Base-by-base conservation (phyloP, 2,329 filamentous ascomycete species). In the Grosmannia serpens region DNA sequence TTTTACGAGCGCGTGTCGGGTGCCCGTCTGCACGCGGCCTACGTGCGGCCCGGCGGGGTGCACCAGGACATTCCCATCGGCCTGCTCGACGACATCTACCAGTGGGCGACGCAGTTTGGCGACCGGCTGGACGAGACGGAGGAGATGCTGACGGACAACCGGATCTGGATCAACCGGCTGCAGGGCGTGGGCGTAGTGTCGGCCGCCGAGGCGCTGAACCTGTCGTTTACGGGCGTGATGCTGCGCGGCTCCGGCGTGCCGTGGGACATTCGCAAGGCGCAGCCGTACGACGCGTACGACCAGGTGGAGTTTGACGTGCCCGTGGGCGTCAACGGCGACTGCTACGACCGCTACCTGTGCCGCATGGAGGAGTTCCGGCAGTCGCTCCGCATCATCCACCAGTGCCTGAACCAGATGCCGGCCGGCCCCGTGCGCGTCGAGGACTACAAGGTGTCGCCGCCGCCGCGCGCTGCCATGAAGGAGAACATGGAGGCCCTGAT, bases 401-500 rank as follows among this genome's bases (percentile, higher is more conserved):
- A 99, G 76, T 99, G 95, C 75, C 78, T 99, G 67, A 97, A 99
- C 82, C 90, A 99, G 80, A 99, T 99, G 89, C 92, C 95, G 54
- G 82, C 89, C 54, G 94, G 94, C 31, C 94, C 94, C 56, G 83
- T 97, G 70, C 88, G 92, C 66, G 90, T 96, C 49, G 94, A 99
- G 76, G 94, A 99, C 75, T 99, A 97, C 85, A 99, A 99, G 84
- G 84, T 99, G 69, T 88, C 89, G 3, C 94, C 94, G 26, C 94
- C 94, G 62, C 95, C 94, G n/a, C 86, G 94, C 69, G 81, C 89
- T 51, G 94, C 94, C 69, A 99, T 99, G 94, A 99, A 99, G 83
- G 94, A 99, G 84, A 99, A 99, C 80, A 99, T 99, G 95, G 94
- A 99, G 78, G 91, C 94, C 46, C 83, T 99, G 50, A 99, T 99